phyloP scores from a whole-genome alignment of 169 alveolate genomes.

The Eimeria praecox region DNA sequence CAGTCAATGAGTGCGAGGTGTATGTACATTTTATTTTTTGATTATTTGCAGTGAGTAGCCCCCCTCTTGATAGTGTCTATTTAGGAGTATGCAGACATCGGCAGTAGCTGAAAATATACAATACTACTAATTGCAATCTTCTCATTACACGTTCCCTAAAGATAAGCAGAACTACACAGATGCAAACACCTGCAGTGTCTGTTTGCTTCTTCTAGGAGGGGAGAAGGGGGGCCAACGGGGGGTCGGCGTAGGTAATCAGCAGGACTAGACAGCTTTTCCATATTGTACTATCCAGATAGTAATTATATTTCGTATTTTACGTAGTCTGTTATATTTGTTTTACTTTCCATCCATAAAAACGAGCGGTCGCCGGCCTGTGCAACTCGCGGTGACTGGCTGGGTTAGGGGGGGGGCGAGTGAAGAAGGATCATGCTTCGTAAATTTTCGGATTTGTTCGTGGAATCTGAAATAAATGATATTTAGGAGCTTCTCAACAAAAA shows the following conservation, averaged over 20 bases:
- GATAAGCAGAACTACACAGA: background rate
- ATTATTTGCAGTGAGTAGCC: no score
- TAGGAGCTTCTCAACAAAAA: background rate
- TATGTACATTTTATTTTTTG: background rate
- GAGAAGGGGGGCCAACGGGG: no score
- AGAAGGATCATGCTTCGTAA: background rate
- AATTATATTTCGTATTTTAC: no score
- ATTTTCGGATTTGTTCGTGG: background rate
- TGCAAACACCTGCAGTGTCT: no score
- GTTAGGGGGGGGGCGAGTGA: background rate
- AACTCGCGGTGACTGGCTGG: conserved; percentile 18
- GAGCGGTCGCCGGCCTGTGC: background rate
- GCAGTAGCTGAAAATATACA: no score
- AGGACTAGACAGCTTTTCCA: background rate
- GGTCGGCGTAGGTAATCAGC: background rate
- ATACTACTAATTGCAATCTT: no score
- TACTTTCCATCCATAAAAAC: background rate
- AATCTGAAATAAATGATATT: background rate
- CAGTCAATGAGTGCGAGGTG: background rate
- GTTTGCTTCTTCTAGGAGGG: background rate
- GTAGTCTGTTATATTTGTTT: no score
- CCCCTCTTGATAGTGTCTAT: no score
- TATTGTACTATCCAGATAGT: no score
- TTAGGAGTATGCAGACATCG: background rate
- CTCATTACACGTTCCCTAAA: no score